Conservation (phyloP, 176 grass and related monocot species). For the Carex kokanica region DNA sequence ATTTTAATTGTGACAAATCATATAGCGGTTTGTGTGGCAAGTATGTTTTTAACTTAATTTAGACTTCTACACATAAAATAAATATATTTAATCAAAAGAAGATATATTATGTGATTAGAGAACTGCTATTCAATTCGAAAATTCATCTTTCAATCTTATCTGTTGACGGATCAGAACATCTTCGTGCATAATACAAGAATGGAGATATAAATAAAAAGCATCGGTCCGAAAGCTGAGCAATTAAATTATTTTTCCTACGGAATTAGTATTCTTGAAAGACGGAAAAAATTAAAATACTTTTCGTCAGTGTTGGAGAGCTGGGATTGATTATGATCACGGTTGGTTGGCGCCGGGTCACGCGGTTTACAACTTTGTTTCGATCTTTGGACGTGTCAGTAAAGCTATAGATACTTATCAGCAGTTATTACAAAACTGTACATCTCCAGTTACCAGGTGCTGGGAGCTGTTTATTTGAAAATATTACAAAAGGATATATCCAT, state of each 20-base stretch:
- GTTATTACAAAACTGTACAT: neutral
- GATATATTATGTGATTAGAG: no score
- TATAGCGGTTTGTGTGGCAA: no score
- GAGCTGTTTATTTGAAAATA: neutral
- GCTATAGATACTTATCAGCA: neutral
- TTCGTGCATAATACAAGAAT: no score
- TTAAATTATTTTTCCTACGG: neutral
- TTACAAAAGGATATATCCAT: neutral
- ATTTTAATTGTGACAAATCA: no score
- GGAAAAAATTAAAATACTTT: neutral
- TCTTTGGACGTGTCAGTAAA: neutral
- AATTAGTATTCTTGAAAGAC: neutral
- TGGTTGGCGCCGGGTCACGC: constrained; percentile 5
- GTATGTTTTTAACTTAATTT: no score
- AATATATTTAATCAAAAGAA: no score
- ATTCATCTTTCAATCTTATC: no score
- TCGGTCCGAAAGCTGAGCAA: neutral
- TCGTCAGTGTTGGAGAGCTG: neutral
- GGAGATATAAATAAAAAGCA: no score
- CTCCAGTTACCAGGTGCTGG: neutral
- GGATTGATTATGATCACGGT: neutral
- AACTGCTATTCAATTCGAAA: no score
- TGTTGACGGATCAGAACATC: no score
- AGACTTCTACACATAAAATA: no score
- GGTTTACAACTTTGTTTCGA: neutral